Base-by-base conservation (phyloP, 768 basidiomycete genomes). In the Naganishia vaughanmartiniae region DNA sequence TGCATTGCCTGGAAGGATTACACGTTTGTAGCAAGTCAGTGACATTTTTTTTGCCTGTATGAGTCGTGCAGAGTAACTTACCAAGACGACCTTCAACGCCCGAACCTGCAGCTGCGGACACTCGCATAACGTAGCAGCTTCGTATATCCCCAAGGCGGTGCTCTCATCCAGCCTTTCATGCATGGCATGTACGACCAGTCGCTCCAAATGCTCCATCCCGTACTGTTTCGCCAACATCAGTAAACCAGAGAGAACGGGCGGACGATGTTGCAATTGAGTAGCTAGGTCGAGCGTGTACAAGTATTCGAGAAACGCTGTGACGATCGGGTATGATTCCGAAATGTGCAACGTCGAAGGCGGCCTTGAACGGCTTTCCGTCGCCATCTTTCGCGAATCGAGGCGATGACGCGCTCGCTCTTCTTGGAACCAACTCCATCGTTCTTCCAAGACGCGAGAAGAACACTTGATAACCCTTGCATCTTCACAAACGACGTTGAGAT, bases 371-470 rank as follows among this genome's bases (percentile, higher is more conserved):
- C 15, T 42, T 42, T 15, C 42, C 9, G 15, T 9, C 94, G 84
- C 53, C 91, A 86, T 4, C 92, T 73, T 0, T 72, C 66, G 11
- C 65, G 9, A 33, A 3, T 74, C 7, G 51, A 76, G 72, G 53
- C 76, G 57, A 15, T 74, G 75, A 46, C 36, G 30, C 4, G 70
- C 56, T 21, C 26, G 42, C 30, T 53, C 88, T 65, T 88, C 86
- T 74, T 86, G 86, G 85, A 99, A 93, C 95, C 95, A 99, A 1
- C 90, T 87, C 95, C 95, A 99, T 39, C 94, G 86, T 39, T 92
- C 89, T 77, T 91, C 89, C 33, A 99, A 84, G n/a, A 92, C 79
- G 78, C 86, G 88, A 56, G 92, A 85, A 28, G 92, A 93, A 78
- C 92, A 93, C 63, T 85, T 83, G 72, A 99, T 86, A 74, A 86